Evolutionary conservation across 2,329 filamentous ascomycete genomes (phyloP).

Genomic region (Penicillium vulpinum): DNA sequence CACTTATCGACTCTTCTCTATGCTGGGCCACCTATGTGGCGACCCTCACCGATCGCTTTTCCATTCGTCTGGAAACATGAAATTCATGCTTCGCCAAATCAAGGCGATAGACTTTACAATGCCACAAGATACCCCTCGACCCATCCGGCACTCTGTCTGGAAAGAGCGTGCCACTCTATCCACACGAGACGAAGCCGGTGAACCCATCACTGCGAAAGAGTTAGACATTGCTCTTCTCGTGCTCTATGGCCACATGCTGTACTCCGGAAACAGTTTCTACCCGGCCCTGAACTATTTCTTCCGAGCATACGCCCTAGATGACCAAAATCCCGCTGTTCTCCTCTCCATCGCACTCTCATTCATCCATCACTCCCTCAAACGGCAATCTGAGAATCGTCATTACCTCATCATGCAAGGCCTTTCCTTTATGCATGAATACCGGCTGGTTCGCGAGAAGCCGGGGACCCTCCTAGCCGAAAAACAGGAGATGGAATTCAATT

Average conservation of each 20-base stretch:
- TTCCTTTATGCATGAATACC: constrained; percentile 75
- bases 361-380: constrained; percentile 83
- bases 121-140: constrained; percentile 42
- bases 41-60: constrained; percentile 64
- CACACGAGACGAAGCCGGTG: constrained; percentile 38
- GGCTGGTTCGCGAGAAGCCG: constrained; percentile 56
- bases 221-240: constrained; percentile 81
- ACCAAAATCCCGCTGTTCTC: constrained; percentile 73
- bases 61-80: constrained; percentile 78
- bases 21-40: constrained; percentile 73
- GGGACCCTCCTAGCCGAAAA: constrained; percentile 48
- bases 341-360: constrained; percentile 82
- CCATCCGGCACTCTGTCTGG: constrained; percentile 45
- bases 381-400: constrained; percentile 86
- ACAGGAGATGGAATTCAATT: constrained; percentile 81
- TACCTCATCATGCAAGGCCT: constrained; percentile 84
- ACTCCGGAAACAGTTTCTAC: constrained; percentile 77
- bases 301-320: constrained; percentile 70
- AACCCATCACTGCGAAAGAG: constrained; percentile 42
- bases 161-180: constrained; percentile 45
- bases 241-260: constrained; percentile 87
- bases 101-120: constrained; percentile 80
- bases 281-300: constrained; percentile 88
- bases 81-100: constrained; percentile 87
- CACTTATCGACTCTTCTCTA: constrained; percentile 77